phyloP scores from a whole-genome alignment of 1,139 yeast genomes.

The Magnusiomyces suaveolens region DNA sequence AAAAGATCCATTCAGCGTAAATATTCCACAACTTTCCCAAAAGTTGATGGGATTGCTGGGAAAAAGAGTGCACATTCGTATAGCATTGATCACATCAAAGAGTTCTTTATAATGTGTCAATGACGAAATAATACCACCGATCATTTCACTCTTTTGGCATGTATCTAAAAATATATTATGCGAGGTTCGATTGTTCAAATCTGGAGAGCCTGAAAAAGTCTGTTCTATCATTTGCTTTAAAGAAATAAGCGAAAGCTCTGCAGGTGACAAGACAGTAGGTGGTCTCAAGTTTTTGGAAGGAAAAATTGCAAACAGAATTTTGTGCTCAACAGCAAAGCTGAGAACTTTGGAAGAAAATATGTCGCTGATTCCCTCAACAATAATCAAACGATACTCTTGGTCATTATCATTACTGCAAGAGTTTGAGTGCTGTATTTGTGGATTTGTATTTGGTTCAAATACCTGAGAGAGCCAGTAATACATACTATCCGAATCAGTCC shows the following conservation, averaged over 20 bases:
- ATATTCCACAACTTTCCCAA: too few relatives aligned
- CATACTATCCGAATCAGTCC: constrained; percentile 8
- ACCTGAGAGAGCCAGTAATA: constrained; percentile 13
- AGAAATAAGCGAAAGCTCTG: background rate
- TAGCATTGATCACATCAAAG: too few relatives aligned
- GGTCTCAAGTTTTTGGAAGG: constrained; percentile 5
- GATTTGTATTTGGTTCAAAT: constrained; percentile 7
- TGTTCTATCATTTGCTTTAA: background rate
- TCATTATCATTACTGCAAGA: background rate
- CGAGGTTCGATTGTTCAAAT: too few relatives aligned
- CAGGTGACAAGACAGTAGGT: background rate
- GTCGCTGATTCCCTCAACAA: constrained; percentile 9
- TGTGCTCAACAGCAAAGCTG: constrained; percentile 11
- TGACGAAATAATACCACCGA: too few relatives aligned
- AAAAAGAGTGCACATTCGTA: too few relatives aligned
- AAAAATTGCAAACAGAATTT: constrained; percentile 10
- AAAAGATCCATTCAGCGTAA: too few relatives aligned
- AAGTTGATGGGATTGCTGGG: too few relatives aligned
- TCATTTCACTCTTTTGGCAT: too few relatives aligned
- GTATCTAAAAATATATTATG: too few relatives aligned
- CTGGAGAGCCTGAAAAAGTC: too few relatives aligned
- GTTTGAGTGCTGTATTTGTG: background rate
- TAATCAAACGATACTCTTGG: constrained; percentile 7
- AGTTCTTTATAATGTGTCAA: too few relatives aligned
- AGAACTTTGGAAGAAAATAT: constrained; percentile 12